Conservation (phyloP, 805 yeast genomes). For the Komagataella phaffii region DNA sequence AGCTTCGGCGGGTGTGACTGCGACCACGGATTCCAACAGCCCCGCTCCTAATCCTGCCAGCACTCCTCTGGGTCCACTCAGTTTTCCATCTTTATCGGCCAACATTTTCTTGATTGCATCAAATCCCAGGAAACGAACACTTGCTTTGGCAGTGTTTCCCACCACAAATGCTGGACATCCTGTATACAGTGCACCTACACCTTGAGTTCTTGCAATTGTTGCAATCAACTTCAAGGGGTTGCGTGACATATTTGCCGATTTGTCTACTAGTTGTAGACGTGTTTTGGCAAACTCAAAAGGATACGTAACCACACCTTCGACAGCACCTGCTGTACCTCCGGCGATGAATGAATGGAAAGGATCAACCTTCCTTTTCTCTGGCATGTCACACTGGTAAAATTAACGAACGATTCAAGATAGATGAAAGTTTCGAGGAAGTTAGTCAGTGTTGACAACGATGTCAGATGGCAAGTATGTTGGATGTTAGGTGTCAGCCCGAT, state of each 20-base stretch:
- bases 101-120: slow-evolving; percentile 71
- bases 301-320: slow-evolving; percentile 84
- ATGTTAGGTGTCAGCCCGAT: background rate
- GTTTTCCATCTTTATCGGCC: slow-evolving; percentile 73
- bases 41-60: slow-evolving; percentile 98
- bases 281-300: slow-evolving; percentile 98
- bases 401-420: background rate
- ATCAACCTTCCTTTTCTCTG: slow-evolving; percentile 19
- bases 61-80: slow-evolving; percentile 85
- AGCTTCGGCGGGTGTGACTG: slow-evolving; percentile 95
- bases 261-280: slow-evolving; percentile 69
- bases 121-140: slow-evolving; percentile 88
- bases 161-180: slow-evolving; percentile 96
- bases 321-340: slow-evolving; percentile 94
- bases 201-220: slow-evolving; percentile 66
- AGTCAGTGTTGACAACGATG: background rate
- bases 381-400: background rate
- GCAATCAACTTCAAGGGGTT: slow-evolving; percentile 78
- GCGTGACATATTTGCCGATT: slow-evolving; percentile 48
- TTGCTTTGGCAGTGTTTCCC: slow-evolving; percentile 93
- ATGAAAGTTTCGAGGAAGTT: background rate
- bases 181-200: slow-evolving; percentile 66
- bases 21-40: slow-evolving; percentile 76
- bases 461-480: background rate
- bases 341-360: slow-evolving; percentile 79